These are phyloP conservation scores for Fraxinus quadrangulata DNA, from an alignment of 257 asterid species.

Conservation along the genomic window DNA sequence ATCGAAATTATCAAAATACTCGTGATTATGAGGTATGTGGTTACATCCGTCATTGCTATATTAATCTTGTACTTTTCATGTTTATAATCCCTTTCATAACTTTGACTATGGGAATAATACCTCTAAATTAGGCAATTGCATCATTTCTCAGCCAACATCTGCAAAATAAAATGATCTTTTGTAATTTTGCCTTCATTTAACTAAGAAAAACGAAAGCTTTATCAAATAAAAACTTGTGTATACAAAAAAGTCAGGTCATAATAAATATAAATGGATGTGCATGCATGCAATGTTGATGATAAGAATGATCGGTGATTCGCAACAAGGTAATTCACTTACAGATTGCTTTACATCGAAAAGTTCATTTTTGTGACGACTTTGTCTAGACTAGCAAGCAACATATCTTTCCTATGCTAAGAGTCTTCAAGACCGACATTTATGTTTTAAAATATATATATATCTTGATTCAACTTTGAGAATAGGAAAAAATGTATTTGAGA, in stretches of 20 bases:
- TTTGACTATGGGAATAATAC: constrained; percentile 34
- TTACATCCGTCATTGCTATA: not conserved
- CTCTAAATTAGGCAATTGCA: constrained; percentile 90
- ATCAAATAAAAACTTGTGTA: constrained; percentile 8
- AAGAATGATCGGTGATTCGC: no score
- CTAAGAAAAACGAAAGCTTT: constrained; percentile 33
- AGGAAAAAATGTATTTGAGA: no score
- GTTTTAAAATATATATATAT: no score
- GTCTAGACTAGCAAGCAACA: not conserved
- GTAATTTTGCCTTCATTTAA: constrained; percentile 86
- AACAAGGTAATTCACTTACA: no score
- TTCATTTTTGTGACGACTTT: no score
- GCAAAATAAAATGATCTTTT: constrained; percentile 59
- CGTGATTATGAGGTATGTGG: constrained; percentile 65
- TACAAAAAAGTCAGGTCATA: not conserved
- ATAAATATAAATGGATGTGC: not conserved
- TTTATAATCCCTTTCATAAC: constrained; percentile 21
- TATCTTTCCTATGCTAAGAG: not conserved
- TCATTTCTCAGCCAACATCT: constrained; percentile 86
- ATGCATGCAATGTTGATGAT: no score
- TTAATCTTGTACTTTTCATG: constrained; percentile 19
- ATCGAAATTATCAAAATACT: constrained; percentile 56
- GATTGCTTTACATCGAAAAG: no score
- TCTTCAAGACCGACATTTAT: not conserved
- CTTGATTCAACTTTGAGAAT: no score